Base-by-base conservation (phyloP, 176 grass and related monocot genomes). In the Oryza punctata region DNA sequence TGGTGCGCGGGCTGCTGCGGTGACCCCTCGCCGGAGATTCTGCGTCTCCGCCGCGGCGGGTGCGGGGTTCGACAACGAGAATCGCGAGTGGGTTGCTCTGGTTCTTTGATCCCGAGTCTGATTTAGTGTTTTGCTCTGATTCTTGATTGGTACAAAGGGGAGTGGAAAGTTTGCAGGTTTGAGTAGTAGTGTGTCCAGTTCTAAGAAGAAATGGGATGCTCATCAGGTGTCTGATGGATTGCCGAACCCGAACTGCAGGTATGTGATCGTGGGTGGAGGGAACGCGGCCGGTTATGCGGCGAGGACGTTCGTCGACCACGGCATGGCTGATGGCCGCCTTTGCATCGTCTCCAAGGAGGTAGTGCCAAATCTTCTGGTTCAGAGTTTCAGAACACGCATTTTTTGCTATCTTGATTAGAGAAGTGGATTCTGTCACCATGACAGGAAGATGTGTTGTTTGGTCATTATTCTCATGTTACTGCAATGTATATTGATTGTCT, bases 261-360 rank as follows among this genome's bases (percentile, higher is more conserved):
- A 91, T 83, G 92, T 97, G 74, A 97, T 97, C 40, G 95, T 97
- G 52, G 95, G 92, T 8, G 95, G 95, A 68, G 95, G 95, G 41
- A 97, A 97, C 68, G 88, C 95, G 0, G 95, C 95, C 3, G 92
- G 95, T 12, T 97, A 97, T 27, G 95, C 95, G 3, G 95, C 90
- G 30, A 81, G 90, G 83, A 93, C 92, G 41, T 94, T 97, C 71
- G 94, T 97, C 7, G 90, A 97, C 37, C 90, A 97, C 11, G 92
- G 92, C 76, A 93, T 94, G 92, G 92, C 95, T 12, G 92, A 93
- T 63, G 95, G 90, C 24, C 81, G 90, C 30, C 90, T 97, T 23
- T 97, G 95, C 72, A 97, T 97, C 27, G 87, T 97, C 73, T 93
- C 90, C 87, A 97, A 97, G 85, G 95, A 94, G 95, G 95, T 38